These are phyloP conservation scores for Sanghuangporus weigelae DNA, from an alignment of 1,284 basidiomycete genomes.

Conservation along the genomic window DNA sequence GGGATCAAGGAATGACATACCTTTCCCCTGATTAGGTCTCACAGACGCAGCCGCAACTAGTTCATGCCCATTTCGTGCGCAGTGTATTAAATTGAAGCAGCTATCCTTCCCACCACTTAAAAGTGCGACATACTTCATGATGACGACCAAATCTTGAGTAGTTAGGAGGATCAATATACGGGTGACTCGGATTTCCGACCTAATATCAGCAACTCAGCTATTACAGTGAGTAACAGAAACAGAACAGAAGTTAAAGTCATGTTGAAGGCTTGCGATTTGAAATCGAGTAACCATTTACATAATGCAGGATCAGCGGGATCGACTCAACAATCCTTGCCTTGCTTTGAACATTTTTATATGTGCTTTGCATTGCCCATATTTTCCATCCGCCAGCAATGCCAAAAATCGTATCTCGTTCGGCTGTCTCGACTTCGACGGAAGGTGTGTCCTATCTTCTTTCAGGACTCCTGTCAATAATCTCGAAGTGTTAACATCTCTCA, in stretches of 20 bases:
- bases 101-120: constrained; percentile 98
- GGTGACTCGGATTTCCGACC: no score
- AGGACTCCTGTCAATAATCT: neutral
- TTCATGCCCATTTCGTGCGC: constrained; percentile 81
- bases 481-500: constrained; percentile 5
- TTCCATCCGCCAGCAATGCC: constrained; percentile 46
- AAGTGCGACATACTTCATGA: constrained; percentile 92
- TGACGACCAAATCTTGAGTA: neutral
- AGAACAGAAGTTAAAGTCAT: no score
- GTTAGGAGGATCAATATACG: neutral
- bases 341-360: no score
- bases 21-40: constrained; percentile 79
- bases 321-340: neutral
- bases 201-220: no score
- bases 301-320: neutral
- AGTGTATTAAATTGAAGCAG: constrained; percentile 94
- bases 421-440: constrained; percentile 75
- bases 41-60: constrained; percentile 89
- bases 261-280: no score
- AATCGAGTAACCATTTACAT: neutral
- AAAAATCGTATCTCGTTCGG: constrained; percentile 76
- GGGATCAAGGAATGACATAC: constrained; percentile 36
- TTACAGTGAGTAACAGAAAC: no score
- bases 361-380: neutral
- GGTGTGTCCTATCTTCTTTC: constrained; percentile 38